Percentiles rank a stretch among this genome's conserved stretches.
Conservation (phyloP, 2,329 filamentous ascomycete species). For the Colletotrichum shisoi region DNA sequence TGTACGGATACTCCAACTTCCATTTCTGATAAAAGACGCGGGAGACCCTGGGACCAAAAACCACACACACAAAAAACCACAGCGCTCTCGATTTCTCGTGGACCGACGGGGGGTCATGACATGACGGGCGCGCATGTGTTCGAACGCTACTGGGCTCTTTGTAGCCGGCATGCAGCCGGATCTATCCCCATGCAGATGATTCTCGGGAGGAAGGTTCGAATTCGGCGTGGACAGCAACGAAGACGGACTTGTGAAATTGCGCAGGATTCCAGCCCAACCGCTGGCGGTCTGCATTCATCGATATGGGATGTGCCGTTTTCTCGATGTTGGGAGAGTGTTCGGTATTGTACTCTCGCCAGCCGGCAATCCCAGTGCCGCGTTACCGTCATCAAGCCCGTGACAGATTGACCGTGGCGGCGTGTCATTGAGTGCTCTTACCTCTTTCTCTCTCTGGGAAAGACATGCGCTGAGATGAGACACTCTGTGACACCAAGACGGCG, state of each 20-base stretch:
- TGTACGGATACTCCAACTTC: too few species aligned
- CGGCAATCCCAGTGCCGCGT: neutral
- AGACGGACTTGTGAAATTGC: constrained; percentile 20
- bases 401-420: neutral
- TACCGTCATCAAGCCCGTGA: constrained; percentile 10
- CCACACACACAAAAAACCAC: constrained; percentile 3
- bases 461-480: constrained; percentile 6
- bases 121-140: constrained; percentile 37
- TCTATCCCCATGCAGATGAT: constrained; percentile 23
- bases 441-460: neutral
- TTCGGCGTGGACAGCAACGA: constrained; percentile 25
- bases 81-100: constrained; percentile 14
- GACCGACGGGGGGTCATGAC: constrained; percentile 20
- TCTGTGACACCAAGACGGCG: constrained; percentile 7
- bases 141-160: constrained; percentile 42
- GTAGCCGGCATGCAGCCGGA: constrained; percentile 30
- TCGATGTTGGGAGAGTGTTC: neutral
- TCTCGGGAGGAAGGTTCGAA: constrained; percentile 15
- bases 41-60: neutral
- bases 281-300: constrained; percentile 20
- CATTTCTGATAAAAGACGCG: constrained; percentile 17
- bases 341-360: neutral
- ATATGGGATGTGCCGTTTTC: neutral
- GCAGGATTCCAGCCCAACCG: constrained; percentile 38
- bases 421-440: neutral